Base-by-base conservation (phyloP, 2,329 filamentous ascomycete genomes). In the Trichoderma semiorbis region DNA sequence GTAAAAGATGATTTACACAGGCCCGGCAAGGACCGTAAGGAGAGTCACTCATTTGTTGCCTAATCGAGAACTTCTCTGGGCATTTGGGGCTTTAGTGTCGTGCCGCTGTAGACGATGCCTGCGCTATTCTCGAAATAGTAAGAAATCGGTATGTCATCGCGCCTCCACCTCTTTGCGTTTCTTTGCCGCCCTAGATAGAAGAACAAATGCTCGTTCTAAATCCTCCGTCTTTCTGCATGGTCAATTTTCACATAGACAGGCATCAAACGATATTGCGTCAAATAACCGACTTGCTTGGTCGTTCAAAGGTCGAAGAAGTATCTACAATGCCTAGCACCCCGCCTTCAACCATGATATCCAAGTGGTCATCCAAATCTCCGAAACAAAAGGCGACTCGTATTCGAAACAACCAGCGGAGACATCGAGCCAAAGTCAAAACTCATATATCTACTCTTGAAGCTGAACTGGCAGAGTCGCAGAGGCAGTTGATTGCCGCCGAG, bases 321-420 rank as follows among this genome's bases (percentile, higher is more conserved):
- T 50, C 55, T 21, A 39, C 14, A 28, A 67, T 67, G 64, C 32
- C 64, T 28, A 18, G 18, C 21, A 18, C 34, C 11, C 66, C 66
- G 21, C 53, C 53, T 24, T 21, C 39, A 24, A 18, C 26, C 21
- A 69, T 61, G 57, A 34, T 50, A 32, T 61, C 39, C 66, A 69
- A 69, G 24, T 69, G 55, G 55, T 69, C 53, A 28, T 62, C 66
- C 26, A 62, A 75, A 64, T 72, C 79, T 4, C 74, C 77, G 6
- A 76, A 79, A 5, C 77, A 82, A 71, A 78, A 81, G 26, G 76
- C 78, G 3, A 75, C 74, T 10, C 81, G 85, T 8, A 82, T 85
- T 18, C 84, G 85, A n/a, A 82, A 87, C 60, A 87, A 87, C 73
- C 85, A 87, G 75, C 83, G 85, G 50, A 82, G 85, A 28, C 85